Evolutionary conservation across 441 rosid genomes (phyloP), one percentile per base, ranked within the genome.

Genomic region (Aquilaria agallochum): DNA sequence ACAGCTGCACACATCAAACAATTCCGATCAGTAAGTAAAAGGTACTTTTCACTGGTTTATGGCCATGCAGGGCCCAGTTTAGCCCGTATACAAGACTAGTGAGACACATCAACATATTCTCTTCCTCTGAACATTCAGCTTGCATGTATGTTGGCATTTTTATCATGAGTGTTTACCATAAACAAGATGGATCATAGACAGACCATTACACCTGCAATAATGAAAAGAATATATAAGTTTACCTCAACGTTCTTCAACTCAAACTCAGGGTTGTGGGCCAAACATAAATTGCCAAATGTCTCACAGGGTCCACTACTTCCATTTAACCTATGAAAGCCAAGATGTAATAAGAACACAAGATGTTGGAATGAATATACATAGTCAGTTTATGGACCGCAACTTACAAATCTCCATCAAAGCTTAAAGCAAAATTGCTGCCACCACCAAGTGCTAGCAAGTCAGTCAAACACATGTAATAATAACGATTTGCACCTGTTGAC

Each of bases 391-490:
- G 31, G 48, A 72, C 50, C 50, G 77, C 62, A 59, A 78, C 96
- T 89, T 81, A 95, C 97, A 91, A 72, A 73, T 95, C 96, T 70
- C 80, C 96, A 62, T 89, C 96, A 74, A 95, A 73, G 66, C 83
- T 60, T 76, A 95, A 70, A 52, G 97, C 96, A 67, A 84, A 91
- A 85, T 78, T 80, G 68, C 90, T 85, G 44, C 95, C 98, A 50
- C 99, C 97, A 47, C 97, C 97, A 56, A 91, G 75, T 6, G 96
- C 97, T 63, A 95, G 76, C 53, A 88, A 76, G 76, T 95, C 97
- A 69, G 82, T 87, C 86, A 89, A 62, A 72, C 99, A 95, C 79
- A 91, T 78, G 74, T 67, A 83, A 61, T 84, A 95, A 73, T 89
- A 95, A 56, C 96, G 83, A 76, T 95, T 95, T 71, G 89, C 96